Evolutionary conservation across 2,329 filamentous ascomycete genomes (phyloP), one percentile per base, ranked within the genome.

Genomic region (Verticillium albo-atrum): DNA sequence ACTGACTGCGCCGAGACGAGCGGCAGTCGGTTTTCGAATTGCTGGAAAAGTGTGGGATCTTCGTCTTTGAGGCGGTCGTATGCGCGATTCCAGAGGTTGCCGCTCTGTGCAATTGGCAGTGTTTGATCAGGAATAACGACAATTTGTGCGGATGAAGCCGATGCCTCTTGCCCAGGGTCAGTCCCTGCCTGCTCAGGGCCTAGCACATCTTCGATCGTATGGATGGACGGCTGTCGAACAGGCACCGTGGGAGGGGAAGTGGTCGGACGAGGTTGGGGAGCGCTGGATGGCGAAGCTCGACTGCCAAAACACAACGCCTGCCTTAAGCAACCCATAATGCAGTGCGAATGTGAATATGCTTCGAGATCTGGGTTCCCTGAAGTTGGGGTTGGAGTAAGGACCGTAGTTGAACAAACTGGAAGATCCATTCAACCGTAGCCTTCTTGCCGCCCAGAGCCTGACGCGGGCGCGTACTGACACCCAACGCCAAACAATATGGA

Each of bases 41-140:
- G 51, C 10, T 61, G 55, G 3, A 71, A 59, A 23, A 69, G 47
- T 17, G 57, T 9, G 6, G 56, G n/a, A 3, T 68, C 56, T 1
- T 66, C 42, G 20, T 60, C 15, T 58, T 35, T 57, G 26, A 72
- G 68, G 42, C 50, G 32, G n/a, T 66, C 63, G 55, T 70, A 72
- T 28, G 70, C 69, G 12, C 61, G 63, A 47, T 65, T 64, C 70
- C 70, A 71, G 28, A 70, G 64, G 17, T 15, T 15, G 15, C 17
- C 34, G 15, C 4, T 37, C 17, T 37, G 14, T 37, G 34, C 34
- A n/a, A 12, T 37, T 15, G 34, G 14, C 14, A 17, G 10, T 15
- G 15, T 15, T 37, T 37, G 15, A 37, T 37, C 34, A 15, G 34
- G 17, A 6, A 6, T 15, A 12, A 15, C 34, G 34, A 6, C 14